Evolutionary conservation across 2,329 filamentous ascomycete genomes (phyloP), one percentile per base, ranked within the genome.

Genomic region (Alternaria tenuissima): DNA sequence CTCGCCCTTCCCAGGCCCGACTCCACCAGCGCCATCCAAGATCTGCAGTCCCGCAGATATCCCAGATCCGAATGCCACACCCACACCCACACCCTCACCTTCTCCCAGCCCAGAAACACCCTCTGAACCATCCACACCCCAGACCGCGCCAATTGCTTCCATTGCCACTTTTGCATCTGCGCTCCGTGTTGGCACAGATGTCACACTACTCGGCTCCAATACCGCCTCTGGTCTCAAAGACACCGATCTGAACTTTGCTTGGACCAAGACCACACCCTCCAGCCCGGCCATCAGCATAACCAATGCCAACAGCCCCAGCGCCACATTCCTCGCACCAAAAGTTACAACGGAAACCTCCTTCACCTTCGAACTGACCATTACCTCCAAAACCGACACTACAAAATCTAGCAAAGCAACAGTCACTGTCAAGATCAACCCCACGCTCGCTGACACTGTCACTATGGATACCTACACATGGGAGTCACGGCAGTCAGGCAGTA

Each of bases 401-500:
- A 65, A 64, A 26, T 55, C 54, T 14, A 69, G 67, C 55, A 77
- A 65, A 18, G 69, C 70, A 14, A 70, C 54, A 14, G 70, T 78
- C 53, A 73, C 69, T 3, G 60, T 79, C 59, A 71, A 62, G 22
- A 66, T 73, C 39, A 70, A 65, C 53, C 66, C 66, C 8, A 70
- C 67, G 1, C 61, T 65, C 0, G 11, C 49, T 1, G 78, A 79
- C 47, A 59, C 63, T 7, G 77, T 79, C 22, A 65, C 58, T 5
- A 63, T 79, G 36, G 74, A 77, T 52, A 66, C 63, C 3, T 79
- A 77, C 57, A 78, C 76, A 2, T 76, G 70, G 67, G 72, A 65
- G 28, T 67, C 63, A 0, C 53, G 64, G 20, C 70, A 77, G 36
- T 68, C 70, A 1, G 77, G 78, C 9, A 73, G 72, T 11, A 69